Percentiles rank a stretch among this genome's conserved stretches.
Conservation (phyloP, 2,329 filamentous ascomycete species). For the Sodiomyces alkalinus region DNA sequence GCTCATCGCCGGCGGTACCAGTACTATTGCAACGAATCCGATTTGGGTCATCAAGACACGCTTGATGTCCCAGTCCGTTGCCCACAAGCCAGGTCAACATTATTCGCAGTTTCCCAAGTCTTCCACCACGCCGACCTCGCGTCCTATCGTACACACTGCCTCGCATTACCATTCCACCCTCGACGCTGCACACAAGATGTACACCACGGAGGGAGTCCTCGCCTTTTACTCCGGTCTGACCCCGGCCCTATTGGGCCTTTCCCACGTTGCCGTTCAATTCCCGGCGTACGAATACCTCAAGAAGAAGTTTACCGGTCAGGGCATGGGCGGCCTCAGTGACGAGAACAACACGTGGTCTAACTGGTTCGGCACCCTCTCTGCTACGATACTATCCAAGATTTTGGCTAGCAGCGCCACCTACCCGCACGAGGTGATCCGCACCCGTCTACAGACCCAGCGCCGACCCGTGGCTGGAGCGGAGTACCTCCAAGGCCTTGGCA, state of each 20-base stretch:
- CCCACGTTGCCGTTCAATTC: constrained; percentile 94
- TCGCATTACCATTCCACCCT: constrained; percentile 87
- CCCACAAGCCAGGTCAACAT: constrained; percentile 28
- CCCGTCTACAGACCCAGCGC: constrained; percentile 84
- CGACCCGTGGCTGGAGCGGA: constrained; percentile 45
- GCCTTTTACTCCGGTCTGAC: constrained; percentile 95
- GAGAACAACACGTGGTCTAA: constrained; percentile 47
- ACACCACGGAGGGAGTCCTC: constrained; percentile 67
- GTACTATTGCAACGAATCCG: constrained; percentile 87
- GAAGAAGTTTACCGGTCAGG: constrained; percentile 73
- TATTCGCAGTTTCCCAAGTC: constrained; percentile 31
- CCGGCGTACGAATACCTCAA: constrained; percentile 92
- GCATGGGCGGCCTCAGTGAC: constrained; percentile 57
- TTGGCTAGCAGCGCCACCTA: constrained; percentile 92
- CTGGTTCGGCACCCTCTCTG: constrained; percentile 70
- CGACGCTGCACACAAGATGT: constrained; percentile 94
- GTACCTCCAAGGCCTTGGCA: constrained; percentile 34
- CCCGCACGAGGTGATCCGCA: constrained; percentile 91
- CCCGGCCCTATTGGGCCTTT: constrained; percentile 78
- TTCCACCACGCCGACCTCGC: constrained; percentile 36
- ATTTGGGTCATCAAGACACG: constrained; percentile 99
- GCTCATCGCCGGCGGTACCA: constrained; percentile 78
- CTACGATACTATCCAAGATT: constrained; percentile 87
- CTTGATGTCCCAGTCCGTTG: constrained; percentile 79
- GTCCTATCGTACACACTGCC: constrained; percentile 44